Evolutionary conservation across 2,329 filamentous ascomycete genomes (phyloP), one percentile per base, ranked within the genome.

Genomic region (Fusarium torreyae): DNA sequence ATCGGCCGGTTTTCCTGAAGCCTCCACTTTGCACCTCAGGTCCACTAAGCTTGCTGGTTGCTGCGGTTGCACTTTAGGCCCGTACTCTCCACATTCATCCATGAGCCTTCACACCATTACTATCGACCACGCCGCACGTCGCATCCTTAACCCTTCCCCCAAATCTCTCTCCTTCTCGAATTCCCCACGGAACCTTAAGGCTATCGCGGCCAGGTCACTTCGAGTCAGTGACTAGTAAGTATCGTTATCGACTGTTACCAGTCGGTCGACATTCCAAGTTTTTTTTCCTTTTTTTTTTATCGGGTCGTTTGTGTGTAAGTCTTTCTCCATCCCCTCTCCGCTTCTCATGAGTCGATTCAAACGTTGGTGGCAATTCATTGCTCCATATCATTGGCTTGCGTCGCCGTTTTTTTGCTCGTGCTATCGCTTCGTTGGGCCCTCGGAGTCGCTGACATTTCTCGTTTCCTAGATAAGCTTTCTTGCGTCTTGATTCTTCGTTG

Each of bases 361-460:
- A 44, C 55, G 45, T 69, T 74, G 74, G 71, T 74, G 74, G 70
- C 75, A 77, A 79, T 78, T 74, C 79, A 76, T 77, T 55, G 52
- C 42, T 60, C 61, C 49, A 61, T 63, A 51, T 63, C 65, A 74
- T 72, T 73, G 62, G 69, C 49, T 58, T 64, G 53, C 57, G 58
- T 52, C 49, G 56, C 66, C 58, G 56, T 65, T 57, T 52, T 52
- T 57, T 34, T 45, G 40, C 61, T 56, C 43, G 10, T 31, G 28
- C 28, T 31, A 31, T 31, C 28, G 50, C 66, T 44, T 44, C 43
- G 40, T 62, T 66, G 26, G 44, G 53, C 31, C 28, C 53, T 63
- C 51, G 50, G 52, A 54, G 63, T 57, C 39, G 66, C 73, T 74
- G 70, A 74, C 71, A 52, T 31, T 10, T 48, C 42, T 57, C 31